Evolutionary conservation across 1,284 basidiomycete genomes (phyloP), one percentile per base, ranked within the genome.

Genomic region (Puccinia novopanici): DNA sequence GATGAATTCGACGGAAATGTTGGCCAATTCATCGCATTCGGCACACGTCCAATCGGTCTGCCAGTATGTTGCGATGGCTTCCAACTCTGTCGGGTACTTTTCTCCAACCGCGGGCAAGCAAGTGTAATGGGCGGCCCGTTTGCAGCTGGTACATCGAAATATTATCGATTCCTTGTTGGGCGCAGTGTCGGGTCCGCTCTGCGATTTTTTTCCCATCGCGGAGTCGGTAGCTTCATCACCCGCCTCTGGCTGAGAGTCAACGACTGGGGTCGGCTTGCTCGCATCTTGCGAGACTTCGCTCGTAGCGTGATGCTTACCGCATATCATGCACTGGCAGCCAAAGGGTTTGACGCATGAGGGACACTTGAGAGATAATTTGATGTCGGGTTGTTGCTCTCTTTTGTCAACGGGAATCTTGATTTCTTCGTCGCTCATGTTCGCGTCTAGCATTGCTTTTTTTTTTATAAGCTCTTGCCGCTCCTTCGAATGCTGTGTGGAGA

Each of bases 61-160:
- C 79, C 79, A 81, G 61, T 81, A 81, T 48, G 59, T 52, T 40
- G 72, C 79, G 24, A 85, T 85, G 0, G 86, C 81, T 83, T 93
- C 92, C 84, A 93, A 94, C 82, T 90, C 87, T 17, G 84, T 83
- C 19, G 91, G 92, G 40, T 91, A 87, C 4, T 89, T 87, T 0
- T 86, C 85, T 10, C 87, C 79, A 61, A 86, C 84, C 0, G 83
- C 80, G 15, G 84, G 83, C 61, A 84, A 85, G 27, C 86, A 82
- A n/a, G 90, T 90, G 85, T 95, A 95, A 85, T 95, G 93, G 13
- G 90, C 89, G 5, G 91, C 87, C 67, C 93, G 90, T 83, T 91
- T 92, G 88, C 93, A 95, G 22, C 90, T 89, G 71, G 90, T 85
- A 85, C 93, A 95, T 48, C 93, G 89, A 86, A 93, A 95, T 37